Evolutionary conservation across 2,329 filamentous ascomycete species (phyloP).

Genomic region (Colletotrichum ledebouriae): DNA sequence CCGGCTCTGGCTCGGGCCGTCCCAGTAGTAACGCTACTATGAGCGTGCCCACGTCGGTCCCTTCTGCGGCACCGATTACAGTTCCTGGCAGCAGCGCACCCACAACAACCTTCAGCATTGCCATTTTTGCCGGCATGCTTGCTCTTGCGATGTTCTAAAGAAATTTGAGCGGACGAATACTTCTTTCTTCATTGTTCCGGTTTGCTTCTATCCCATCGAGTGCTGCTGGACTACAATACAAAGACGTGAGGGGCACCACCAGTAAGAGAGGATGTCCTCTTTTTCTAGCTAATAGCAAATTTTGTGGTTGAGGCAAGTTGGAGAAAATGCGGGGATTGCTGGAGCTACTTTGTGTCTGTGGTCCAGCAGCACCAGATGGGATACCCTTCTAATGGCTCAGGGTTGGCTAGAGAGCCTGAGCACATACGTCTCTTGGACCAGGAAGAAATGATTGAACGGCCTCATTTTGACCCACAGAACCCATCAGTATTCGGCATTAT

Average conservation of each 20-base stretch:
- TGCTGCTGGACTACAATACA: too few relatives aligned
- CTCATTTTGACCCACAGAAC: neutral
- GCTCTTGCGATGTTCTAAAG: slow-evolving; percentile 41
- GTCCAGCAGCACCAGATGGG: too few relatives aligned
- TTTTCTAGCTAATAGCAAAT: too few relatives aligned
- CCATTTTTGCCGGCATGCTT: slow-evolving; percentile 33
- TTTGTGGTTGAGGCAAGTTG: too few relatives aligned
- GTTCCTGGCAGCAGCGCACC: slow-evolving; percentile 28
- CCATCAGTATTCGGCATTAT: neutral
- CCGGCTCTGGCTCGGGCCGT: slow-evolving; percentile 46
- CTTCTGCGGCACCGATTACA: slow-evolving; percentile 10
- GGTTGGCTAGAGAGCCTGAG: neutral
- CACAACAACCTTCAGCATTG: slow-evolving; percentile 31
- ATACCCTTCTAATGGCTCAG: slow-evolving; percentile 15
- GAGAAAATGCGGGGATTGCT: too few relatives aligned
- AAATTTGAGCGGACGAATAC: neutral
- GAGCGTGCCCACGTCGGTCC: slow-evolving; percentile 26
- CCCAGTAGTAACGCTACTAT: slow-evolving; percentile 37
- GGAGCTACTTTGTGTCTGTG: too few relatives aligned
- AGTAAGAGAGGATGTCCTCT: neutral
- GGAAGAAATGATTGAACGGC: neutral
- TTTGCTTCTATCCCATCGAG: neutral
- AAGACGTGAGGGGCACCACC: too few relatives aligned
- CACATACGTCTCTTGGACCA: neutral
- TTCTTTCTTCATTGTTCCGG: neutral